Base-by-base conservation (phyloP, 2,329 filamentous ascomycete genomes). In the Cercospora nicotianae region DNA sequence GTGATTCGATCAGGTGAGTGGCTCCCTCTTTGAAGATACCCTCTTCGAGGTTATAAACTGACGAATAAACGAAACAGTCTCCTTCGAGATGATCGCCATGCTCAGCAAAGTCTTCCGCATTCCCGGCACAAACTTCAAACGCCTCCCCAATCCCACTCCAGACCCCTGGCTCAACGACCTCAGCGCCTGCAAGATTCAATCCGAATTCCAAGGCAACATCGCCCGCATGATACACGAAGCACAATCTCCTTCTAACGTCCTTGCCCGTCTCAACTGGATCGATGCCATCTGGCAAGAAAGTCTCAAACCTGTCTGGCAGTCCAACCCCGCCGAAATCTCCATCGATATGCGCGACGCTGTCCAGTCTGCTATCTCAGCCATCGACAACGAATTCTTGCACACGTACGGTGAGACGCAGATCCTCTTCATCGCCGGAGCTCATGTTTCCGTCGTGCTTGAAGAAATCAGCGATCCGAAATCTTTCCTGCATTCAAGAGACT, bases 41-140 rank as follows among this genome's bases (percentile, higher is more conserved):
- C 26, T 30, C 31, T 45, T 12, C 5, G 10, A 16, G 13, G 6
- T 30, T 5, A n/a, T 20, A 18, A 42, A 42, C 33, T 36, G 18
- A 63, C 23, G 20, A 12, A 55, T 3, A 3, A 20, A 23, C 20
- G 3, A 45, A 42, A 23, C 20, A 55, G 64, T 66, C 20, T 63
- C 53, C 12, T 69, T 69, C 45, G 67, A 66, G 33, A 53, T 69
- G 53, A 69, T 69, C 31, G 67, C 67, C 23, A 69, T 69, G 67
- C 45, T 69, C 12, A 61, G 67, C 10, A 20, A 64, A 20, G 57
- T 62, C 31, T 61, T 66, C 60, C 67, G 67, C 28, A 57, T 69
- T 7, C 67, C 60, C 9, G 64, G 60, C 42, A 48, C 30, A 12
- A 69, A 66, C n/a, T 69, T 66, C 60, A 66, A 64, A 36, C 58